phyloP scores from a whole-genome alignment of 2,329 filamentous ascomycete species.

The Aspergillus ruber region DNA sequence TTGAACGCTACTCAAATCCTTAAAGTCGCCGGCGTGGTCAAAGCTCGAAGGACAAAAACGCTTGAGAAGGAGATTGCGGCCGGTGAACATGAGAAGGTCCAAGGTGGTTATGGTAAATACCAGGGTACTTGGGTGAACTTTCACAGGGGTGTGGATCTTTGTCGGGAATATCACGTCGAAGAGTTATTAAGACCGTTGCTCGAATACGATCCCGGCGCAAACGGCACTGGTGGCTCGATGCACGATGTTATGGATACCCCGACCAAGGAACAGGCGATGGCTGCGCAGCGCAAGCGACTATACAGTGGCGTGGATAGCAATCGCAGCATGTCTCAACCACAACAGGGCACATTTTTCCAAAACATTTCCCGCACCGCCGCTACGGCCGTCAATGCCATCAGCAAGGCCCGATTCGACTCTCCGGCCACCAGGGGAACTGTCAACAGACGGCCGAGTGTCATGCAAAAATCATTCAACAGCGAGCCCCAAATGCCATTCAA shows the following conservation, averaged over 20 bases:
- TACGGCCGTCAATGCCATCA: constrained; percentile 90
- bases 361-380: constrained; percentile 92
- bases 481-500: constrained; percentile 61
- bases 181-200: constrained; percentile 43
- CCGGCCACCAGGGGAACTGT: constrained; percentile 64
- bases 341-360: constrained; percentile 86
- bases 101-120: constrained; percentile 97
- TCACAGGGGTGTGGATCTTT: constrained; percentile 85
- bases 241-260: constrained; percentile 81
- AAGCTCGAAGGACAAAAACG: constrained; percentile 95
- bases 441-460: constrained; percentile 60
- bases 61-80: constrained; percentile 96
- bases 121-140: constrained; percentile 99
- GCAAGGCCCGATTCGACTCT: constrained; percentile 90
- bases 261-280: constrained; percentile 98
- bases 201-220: constrained; percentile 44
- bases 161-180: constrained; percentile 60
- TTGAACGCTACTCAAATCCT: constrained; percentile 97
- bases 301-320: constrained; percentile 68
- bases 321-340: constrained; percentile 55
- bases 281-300: constrained; percentile 83
- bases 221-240: constrained; percentile 59
- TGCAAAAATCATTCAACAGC: constrained; percentile 59
- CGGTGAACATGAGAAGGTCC: constrained; percentile 95
- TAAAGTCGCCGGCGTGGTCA: constrained; percentile 94